A percentile compares a stretch with the other conserved stretches of the same genome.
Conservation (phyloP, 495 filamentous ascomycete genomes). For the Amniculicola lignicola region DNA sequence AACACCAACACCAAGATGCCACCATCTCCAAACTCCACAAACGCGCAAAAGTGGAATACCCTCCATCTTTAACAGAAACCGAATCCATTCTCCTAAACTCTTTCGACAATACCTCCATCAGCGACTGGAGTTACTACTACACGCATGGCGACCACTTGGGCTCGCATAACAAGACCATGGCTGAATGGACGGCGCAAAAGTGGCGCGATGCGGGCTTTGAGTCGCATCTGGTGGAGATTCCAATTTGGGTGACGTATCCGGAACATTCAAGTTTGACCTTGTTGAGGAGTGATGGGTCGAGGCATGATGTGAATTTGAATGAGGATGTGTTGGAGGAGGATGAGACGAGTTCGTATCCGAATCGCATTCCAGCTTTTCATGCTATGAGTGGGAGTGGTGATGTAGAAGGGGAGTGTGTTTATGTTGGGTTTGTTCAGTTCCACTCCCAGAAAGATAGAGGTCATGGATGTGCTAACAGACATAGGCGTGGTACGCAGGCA, state of each 20-base stretch:
- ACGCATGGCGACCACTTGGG: conserved; percentile 27
- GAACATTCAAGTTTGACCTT: conserved; percentile 23
- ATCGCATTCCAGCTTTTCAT: conserved; percentile 37
- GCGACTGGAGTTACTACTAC: conserved; percentile 27
- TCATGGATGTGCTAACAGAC: background rate
- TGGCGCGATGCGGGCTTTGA: conserved; percentile 25
- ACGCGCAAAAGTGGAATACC: conserved; percentile 16
- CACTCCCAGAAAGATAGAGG: background rate
- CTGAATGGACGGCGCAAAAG: conserved; percentile 30
- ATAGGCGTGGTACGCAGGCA: conserved; percentile 27
- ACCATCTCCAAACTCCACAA: conserved; percentile 10
- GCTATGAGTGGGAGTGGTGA: conserved; percentile 36
- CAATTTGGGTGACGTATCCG: conserved; percentile 27
- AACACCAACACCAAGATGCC: conserved; percentile 10
- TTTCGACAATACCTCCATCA: conserved; percentile 28
- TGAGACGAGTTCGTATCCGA: conserved; percentile 32
- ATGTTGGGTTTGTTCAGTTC: conserved; percentile 27
- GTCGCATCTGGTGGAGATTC: conserved; percentile 27
- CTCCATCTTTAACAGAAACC: conserved; percentile 6
- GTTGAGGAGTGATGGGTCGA: conserved; percentile 16
- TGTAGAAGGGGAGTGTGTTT: conserved; percentile 36
- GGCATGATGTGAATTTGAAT: conserved; percentile 24
- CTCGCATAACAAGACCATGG: conserved; percentile 28
- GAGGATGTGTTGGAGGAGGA: conserved; percentile 38
- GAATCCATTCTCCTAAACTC: conserved; percentile 28